Base-by-base conservation (phyloP, 345 rosid species). In the Citrus hindsii region DNA sequence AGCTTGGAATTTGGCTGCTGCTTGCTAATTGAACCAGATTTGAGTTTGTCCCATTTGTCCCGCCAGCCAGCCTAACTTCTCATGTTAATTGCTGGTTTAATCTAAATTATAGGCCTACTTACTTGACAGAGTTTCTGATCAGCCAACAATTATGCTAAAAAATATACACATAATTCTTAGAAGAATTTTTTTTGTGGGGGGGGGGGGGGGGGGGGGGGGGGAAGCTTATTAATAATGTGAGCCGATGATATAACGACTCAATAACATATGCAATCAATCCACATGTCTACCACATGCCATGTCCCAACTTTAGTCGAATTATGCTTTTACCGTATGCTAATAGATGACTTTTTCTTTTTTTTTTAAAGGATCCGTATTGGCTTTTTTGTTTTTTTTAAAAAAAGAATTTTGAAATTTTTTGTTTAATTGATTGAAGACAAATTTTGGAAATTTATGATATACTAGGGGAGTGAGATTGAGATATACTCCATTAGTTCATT, bases 231-330 rank as follows among this genome's bases (percentile, higher is more conserved):
- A 13, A 42, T 69, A 46, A 24, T 69, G 58, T 14, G 73, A 46
- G 58, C 6, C 24, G 59, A 25, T 69, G 59, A 38, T 10, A n/a
- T 10, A 46, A 21, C 19, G 5, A 69, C 25, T 3, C 42, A 35
- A 67, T 9, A 30, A 27, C 67, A 62, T 28, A 12, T 6, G 40
- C 73, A 21, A 59, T n/a, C 66, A 73, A 35, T 38, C 5, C 77
- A 74, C 58, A 61, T 74, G 77, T 8, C 68, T 19, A 9, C 68
- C 68, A 61, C 77, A 74, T 61, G 77, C 14, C 27, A 74, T 60
- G 77, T 74, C 61, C 42, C 77, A 35, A 38, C 68, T 61, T 74
- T 61, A 22, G 40, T 40, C 58, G 9, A 60, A 38, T 61, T 73
- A 33, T 60, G 76, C 67, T 25, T 25, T 4, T 24, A 60, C 19